Evolutionary conservation across 805 yeast genomes (phyloP).

Genomic region (Wickerhamiella dianesei): DNA sequence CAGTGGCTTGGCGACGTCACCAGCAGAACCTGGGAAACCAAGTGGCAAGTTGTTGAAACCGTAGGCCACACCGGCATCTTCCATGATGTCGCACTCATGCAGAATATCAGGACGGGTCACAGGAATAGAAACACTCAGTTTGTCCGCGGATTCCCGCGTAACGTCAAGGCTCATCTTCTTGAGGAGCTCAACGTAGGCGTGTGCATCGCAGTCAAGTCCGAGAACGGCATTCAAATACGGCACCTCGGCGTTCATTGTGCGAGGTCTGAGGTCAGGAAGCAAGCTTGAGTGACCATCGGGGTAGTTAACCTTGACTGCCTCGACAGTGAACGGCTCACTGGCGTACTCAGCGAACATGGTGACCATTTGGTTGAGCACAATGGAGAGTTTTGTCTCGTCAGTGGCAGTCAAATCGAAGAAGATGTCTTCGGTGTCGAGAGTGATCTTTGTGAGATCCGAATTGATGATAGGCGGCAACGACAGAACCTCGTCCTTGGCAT

Average conservation of each 20-base stretch:
- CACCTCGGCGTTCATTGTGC: conserved; percentile 59
- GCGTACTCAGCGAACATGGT: conserved; percentile 93
- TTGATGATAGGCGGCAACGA: conserved; percentile 97
- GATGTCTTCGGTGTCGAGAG: conserved; percentile 71
- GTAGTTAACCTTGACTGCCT: conserved; percentile 66
- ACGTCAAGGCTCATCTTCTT: conserved; percentile 73
- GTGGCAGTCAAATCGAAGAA: conserved; percentile 92
- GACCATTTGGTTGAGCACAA: conserved; percentile 81
- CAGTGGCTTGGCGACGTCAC: conserved; percentile 69
- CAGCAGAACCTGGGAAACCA: conserved; percentile 66
- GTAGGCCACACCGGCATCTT: conserved; percentile 92
- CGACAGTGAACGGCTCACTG: conserved; percentile 66
- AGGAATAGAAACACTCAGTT: conserved; percentile 62
- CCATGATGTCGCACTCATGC: conserved; percentile 97
- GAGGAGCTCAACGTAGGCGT: conserved; percentile 55
- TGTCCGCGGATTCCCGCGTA: conserved; percentile 33
- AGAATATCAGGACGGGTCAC: conserved; percentile 90
- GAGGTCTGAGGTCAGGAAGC: conserved; percentile 59
- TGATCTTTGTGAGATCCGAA: conserved; percentile 78
- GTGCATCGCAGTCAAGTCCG: conserved; percentile 62
- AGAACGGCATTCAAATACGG: conserved; percentile 82
- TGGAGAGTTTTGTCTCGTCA: conserved; percentile 84
- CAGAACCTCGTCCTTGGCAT: conserved; percentile 59
- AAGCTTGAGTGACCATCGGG: conserved; percentile 62
- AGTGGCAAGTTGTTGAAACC: conserved; percentile 83